Conservation (phyloP, 192 early-diverging fungal species). For the Coemansia sp. region DNA sequence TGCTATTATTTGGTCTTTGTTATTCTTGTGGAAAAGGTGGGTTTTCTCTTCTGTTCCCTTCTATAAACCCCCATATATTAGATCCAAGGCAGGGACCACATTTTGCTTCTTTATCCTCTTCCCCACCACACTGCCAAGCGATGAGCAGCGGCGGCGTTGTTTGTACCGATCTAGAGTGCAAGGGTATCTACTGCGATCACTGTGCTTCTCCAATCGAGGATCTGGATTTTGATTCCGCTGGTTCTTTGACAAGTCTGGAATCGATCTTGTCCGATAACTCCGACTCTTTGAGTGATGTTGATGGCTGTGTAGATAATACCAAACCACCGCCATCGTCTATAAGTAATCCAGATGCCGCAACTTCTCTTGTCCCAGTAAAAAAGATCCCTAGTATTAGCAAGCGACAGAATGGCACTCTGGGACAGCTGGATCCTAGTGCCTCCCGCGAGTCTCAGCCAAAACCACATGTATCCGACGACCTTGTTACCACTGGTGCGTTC, state of each 20-base stretch:
- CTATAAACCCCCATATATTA: neutral
- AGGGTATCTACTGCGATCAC: neutral
- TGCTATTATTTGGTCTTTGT: neutral
- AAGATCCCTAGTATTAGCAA: neutral
- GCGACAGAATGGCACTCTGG: neutral
- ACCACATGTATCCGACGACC: constrained; percentile 1
- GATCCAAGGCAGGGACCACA: too few species aligned
- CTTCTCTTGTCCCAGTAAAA: neutral
- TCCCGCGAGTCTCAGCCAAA: neutral
- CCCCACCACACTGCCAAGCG: neutral
- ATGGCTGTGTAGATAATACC: neutral
- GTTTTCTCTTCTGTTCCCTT: neutral
- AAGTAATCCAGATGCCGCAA: neutral
- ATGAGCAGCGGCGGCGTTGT: neutral
- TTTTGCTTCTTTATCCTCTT: too few species aligned
- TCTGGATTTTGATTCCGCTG: constrained; percentile 25
- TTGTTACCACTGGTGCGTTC: constrained; percentile 56
- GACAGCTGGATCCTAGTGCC: too few species aligned
- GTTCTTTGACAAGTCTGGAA: constrained; percentile 28
- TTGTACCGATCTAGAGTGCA: neutral
- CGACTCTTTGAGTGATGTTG: constrained; percentile 10
- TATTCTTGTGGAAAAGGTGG: neutral
- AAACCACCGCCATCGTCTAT: neutral
- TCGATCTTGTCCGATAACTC: constrained; percentile 9
- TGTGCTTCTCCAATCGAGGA: constrained; percentile 9